Base-by-base conservation (phyloP, 257 asterid species). In the Petunia secreta region DNA sequence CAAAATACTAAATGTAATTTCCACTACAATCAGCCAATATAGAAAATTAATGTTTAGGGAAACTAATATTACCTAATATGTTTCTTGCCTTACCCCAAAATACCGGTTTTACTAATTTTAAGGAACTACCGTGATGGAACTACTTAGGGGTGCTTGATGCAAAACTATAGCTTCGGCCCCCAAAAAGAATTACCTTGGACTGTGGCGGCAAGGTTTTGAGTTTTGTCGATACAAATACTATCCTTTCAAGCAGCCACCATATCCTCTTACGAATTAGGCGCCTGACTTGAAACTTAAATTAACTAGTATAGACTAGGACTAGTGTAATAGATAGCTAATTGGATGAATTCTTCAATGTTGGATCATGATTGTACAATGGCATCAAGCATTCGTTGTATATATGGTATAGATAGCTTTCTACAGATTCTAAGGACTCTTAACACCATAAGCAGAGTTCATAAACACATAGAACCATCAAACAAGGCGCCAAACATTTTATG, bases 301-400 rank as follows among this genome's bases (percentile, higher is more conserved):
- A 25, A 67, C 15, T 67, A 40, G 6, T 40, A 67, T 52, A 67
- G 38, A 67, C 75, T 41, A 67, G 53, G 52, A 66, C 75, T 53
- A 40, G 52, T 40, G 15, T 67, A 15, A 41, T 38, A 41, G 75
- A 34, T 7, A 67, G 54, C 9, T 25, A 34, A 67, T 41, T 67
- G 15, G 43, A 67, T 41, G 54, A 37, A 41, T 67, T 67, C 39
- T 15, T 46, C 75, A 67, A 67, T 67, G 75, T 41, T n/a, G 75
- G 4, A n/a, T 67, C 38, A 41, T 7, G 14, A 15, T 37, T 67
- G 50, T 67, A 67, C 75, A 67, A 41, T 6, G 37, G 54, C 75
- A 67, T 67, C 75, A 67, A 41, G 15, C 54, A 15, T 41, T 66
- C 38, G 54, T 67, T 1, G 1, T 15, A 2, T 41, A 67, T 41